Conservation (phyloP, 768 basidiomycete species). For the Podaxis sp. region DNA sequence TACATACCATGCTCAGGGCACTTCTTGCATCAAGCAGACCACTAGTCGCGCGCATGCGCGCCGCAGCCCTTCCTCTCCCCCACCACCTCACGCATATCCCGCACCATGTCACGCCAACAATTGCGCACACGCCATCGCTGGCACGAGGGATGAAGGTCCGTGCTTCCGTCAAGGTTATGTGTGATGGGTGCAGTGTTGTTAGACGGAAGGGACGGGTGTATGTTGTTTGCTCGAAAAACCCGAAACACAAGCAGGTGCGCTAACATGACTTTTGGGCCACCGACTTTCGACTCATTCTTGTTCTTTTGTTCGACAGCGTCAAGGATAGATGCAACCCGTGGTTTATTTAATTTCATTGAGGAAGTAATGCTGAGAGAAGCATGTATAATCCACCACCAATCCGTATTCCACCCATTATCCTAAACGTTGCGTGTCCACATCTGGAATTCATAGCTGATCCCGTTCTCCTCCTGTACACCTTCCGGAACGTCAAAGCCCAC, state of each 20-base stretch:
- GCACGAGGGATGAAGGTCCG: slow-evolving; percentile 95
- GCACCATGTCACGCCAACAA: slow-evolving; percentile 24
- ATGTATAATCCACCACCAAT: not conserved
- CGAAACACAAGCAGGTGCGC: slow-evolving; percentile 94
- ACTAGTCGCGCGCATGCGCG: slow-evolving; percentile 49
- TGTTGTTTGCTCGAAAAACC: slow-evolving; percentile 89
- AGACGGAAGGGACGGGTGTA: slow-evolving; percentile 89
- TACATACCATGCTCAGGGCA: slow-evolving; percentile 54
- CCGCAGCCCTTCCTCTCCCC: slow-evolving; percentile 29
- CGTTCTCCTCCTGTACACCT: slow-evolving; percentile 80
- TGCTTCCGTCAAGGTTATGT: slow-evolving; percentile 91
- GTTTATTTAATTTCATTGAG: not conserved
- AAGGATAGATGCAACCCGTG: slow-evolving; percentile 43
- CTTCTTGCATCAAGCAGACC: slow-evolving; percentile 63
- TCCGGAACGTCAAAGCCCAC: slow-evolving; percentile 74
- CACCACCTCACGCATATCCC: slow-evolving; percentile 20
- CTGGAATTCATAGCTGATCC: slow-evolving; percentile 86
- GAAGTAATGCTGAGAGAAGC: not conserved
- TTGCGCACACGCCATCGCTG: slow-evolving; percentile 30
- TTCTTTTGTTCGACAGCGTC: slow-evolving; percentile 45
- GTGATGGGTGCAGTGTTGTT: slow-evolving; percentile 90
- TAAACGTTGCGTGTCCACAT: slow-evolving; percentile 71
- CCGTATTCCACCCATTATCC: not conserved
- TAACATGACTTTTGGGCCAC: not conserved
- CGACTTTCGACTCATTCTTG: not conserved